Evolutionary conservation across 371 early-diverging fungal species (phyloP).

Genomic region (Mortierella sp.): DNA sequence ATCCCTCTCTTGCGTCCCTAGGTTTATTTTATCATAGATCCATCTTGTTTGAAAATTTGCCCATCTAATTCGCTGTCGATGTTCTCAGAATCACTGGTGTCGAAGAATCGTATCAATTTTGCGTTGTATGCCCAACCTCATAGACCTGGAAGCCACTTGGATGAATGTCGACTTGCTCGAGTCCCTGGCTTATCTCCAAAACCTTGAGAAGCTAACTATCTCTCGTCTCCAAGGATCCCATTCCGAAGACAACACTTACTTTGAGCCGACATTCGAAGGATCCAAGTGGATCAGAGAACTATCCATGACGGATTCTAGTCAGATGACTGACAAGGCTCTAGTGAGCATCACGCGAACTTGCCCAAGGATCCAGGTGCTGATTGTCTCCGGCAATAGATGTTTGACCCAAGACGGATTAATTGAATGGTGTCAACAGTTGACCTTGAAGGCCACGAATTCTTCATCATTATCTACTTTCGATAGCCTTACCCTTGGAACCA

Average conservation of each 20-base stretch:
- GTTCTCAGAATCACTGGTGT: conserved; percentile 39
- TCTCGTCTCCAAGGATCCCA: conserved; percentile 36
- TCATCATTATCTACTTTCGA: background rate
- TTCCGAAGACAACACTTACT: conserved; percentile 24
- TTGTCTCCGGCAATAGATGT: conserved; percentile 25
- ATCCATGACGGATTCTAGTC: conserved; percentile 25
- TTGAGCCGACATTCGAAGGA: conserved; percentile 30
- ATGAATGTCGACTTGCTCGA: conserved; percentile 42
- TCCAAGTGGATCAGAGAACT: conserved; percentile 21
- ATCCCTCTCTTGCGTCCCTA: background rate
- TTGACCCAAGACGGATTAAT: conserved; percentile 29
- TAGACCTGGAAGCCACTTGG: conserved; percentile 36
- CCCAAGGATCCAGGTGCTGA: conserved; percentile 22
- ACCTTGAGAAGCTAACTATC: conserved; percentile 30
- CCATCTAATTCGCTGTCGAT: background rate
- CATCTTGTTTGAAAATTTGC: background rate
- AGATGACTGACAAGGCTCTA: conserved; percentile 23
- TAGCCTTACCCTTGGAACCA: background rate
- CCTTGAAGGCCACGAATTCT: background rate
- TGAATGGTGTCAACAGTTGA: conserved; percentile 23
- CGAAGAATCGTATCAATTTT: conserved; percentile 16
- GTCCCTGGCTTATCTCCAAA: conserved; percentile 21
- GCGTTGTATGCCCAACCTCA: conserved; percentile 28
- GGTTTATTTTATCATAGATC: background rate
- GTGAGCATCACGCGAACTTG: conserved; percentile 26